Conservation (phyloP, 2,329 filamentous ascomycete species). For the Epichloe bromicola region DNA sequence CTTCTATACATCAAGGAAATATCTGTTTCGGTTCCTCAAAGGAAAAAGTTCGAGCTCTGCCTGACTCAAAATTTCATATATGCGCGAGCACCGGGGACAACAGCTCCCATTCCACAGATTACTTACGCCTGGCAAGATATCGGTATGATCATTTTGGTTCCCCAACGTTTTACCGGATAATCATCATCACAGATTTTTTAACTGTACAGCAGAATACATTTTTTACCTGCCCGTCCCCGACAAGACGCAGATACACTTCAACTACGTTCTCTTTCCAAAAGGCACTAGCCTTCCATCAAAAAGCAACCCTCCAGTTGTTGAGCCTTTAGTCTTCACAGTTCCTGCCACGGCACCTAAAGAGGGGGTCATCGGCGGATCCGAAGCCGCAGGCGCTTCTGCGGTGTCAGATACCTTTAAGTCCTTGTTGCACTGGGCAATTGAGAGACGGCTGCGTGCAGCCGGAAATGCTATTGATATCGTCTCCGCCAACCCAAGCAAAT, state of each 20-base stretch:
- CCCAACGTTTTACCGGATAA: neutral
- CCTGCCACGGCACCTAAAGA: conserved; percentile 47
- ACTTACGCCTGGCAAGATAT: conserved; percentile 49
- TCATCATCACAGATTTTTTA: conserved; percentile 3
- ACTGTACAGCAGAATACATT: conserved; percentile 34
- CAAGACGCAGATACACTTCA: conserved; percentile 51
- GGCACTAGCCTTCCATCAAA: conserved; percentile 40
- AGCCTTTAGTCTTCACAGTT: conserved; percentile 54
- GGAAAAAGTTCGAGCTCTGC: conserved; percentile 58
- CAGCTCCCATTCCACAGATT: conserved; percentile 37
- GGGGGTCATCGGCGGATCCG: conserved; percentile 39
- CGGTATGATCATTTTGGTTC: conserved; percentile 26
- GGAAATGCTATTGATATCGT: conserved; percentile 36
- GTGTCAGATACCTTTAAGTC: conserved; percentile 46
- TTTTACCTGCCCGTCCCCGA: conserved; percentile 54
- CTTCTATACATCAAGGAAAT: conserved; percentile 52
- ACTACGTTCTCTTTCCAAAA: conserved; percentile 50
- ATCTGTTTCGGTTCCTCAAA: conserved; percentile 51
- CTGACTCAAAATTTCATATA: conserved; percentile 48
- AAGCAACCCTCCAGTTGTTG: conserved; percentile 27
- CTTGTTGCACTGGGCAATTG: conserved; percentile 49
- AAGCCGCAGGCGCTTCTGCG: conserved; percentile 33
- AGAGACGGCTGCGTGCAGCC: conserved; percentile 34
- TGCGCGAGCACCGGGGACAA: conserved; percentile 38
- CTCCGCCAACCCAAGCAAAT: conserved; percentile 40